Conservation (phyloP, 2,329 filamentous ascomycete species). For the Paraphaeosphaeria sporulosa region DNA sequence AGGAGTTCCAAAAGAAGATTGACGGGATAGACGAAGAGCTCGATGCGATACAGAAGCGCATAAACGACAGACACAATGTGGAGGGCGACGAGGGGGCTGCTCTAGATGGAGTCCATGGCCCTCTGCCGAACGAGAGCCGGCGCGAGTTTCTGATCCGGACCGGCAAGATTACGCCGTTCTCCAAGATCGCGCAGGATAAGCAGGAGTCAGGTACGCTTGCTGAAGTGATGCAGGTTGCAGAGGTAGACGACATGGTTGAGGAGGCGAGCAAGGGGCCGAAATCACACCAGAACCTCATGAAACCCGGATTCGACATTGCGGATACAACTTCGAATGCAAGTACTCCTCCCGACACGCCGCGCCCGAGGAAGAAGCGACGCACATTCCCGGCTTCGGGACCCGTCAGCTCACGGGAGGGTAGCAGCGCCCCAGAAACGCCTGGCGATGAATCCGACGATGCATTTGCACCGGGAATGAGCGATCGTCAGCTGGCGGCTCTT, state of each 20-base stretch:
- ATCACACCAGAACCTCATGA: constrained; percentile 58
- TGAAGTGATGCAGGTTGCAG: constrained; percentile 81
- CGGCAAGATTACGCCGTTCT: constrained; percentile 96
- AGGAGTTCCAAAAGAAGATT: constrained; percentile 70
- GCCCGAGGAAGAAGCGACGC: constrained; percentile 53
- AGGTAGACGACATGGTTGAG: constrained; percentile 69
- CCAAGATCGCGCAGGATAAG: constrained; percentile 73
- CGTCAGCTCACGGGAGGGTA: constrained; percentile 25
- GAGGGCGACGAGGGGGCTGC: constrained; percentile 54
- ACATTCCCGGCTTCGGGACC: constrained; percentile 29
- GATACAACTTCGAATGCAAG: constrained; percentile 39
- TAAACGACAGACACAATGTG: constrained; percentile 74
- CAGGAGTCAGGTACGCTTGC: constrained; percentile 74
- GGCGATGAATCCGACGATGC: constrained; percentile 51
- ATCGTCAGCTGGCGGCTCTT: constrained; percentile 47
- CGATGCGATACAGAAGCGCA: constrained; percentile 79
- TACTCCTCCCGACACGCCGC: constrained; percentile 36
- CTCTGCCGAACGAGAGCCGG: constrained; percentile 79
- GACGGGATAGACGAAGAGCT: constrained; percentile 74
- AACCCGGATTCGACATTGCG: constrained; percentile 55
- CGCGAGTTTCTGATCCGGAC: constrained; percentile 93
- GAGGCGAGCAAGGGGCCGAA: constrained; percentile 49
- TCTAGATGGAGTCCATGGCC: constrained; percentile 61
- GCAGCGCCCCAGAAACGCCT: constrained; percentile 26
- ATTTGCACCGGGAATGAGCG: constrained; percentile 52